Base-by-base conservation (phyloP, 2,329 filamentous ascomycete genomes). In the Penicillium sp. region DNA sequence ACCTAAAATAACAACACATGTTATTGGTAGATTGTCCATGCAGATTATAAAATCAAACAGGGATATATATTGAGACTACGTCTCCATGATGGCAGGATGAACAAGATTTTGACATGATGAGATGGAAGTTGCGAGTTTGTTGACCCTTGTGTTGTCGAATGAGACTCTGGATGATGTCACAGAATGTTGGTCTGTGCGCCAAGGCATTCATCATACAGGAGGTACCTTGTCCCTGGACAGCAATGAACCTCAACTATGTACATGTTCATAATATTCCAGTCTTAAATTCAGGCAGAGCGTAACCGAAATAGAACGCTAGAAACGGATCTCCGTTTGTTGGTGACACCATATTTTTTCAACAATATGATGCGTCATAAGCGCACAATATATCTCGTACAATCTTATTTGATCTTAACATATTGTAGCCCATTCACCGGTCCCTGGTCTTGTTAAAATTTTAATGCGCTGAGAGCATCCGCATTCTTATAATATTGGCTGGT, bases 41-140 rank as follows among this genome's bases (percentile, higher is more conserved):
- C 5, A 15, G 53, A 49, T 42, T 21, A 10, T 10, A 23, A 42
- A 17, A 3, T 23, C 6, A 6, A n/a, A 36, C 36, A 53, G 35
- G 49, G 36, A 36, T 57, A 35, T 57, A 53, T 17, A 38, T 49
- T 43, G 13, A 15, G 1, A 29, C n/a, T 53, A 57, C 36, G 55
- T 57, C 35, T 27, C 27, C 29, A 53, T 57, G 49, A 48, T 47
- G 55, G 10, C 19, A 17, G 19, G 9, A 35, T 17, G 4, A 23
- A 15, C 42, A 31, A 19, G 36, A 12, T 35, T 35, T 35, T 17
- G 33, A 39, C 19, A n/a, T 13, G 49, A 27, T 6, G 33, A 49
- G 17, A 23, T 21, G 15, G 3, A 19, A 15, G 12, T 39, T 25
- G 9, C 33, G 10, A 19, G 48, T 38, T 38, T n/a, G 19, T 15